Percentiles rank a stretch among this genome's conserved stretches.
phyloP scores from a whole-genome alignment of 106 monocot genomes.

The Platanthera zijinensis region DNA sequence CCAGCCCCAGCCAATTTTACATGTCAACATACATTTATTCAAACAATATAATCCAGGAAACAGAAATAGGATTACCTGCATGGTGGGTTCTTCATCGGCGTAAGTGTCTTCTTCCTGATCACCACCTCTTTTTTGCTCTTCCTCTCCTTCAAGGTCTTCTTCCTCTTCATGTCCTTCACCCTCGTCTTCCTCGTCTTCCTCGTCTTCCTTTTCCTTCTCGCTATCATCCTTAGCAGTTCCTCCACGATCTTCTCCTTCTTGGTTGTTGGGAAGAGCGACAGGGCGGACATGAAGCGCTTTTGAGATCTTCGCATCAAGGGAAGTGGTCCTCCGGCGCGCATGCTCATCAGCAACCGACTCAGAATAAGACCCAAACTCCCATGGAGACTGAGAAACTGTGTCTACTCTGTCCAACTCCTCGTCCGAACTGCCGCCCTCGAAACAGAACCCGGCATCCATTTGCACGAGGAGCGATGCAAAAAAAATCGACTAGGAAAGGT shows the following conservation, averaged over 20 bases:
- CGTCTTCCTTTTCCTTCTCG: slow-evolving; percentile 14
- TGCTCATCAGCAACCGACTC: slow-evolving; percentile 76
- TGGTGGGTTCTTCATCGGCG: neutral
- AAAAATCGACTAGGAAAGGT: too few relatives aligned
- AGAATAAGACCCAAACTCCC: slow-evolving; percentile 85
- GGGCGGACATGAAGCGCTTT: slow-evolving; percentile 28
- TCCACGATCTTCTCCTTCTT: slow-evolving; percentile 21
- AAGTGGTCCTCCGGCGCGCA: slow-evolving; percentile 57
- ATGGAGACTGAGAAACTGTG: slow-evolving; percentile 46
- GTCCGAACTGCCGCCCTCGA: slow-evolving; percentile 19
- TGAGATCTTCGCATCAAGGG: slow-evolving; percentile 79
- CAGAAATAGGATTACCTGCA: slow-evolving; percentile 1
- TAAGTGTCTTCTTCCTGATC: slow-evolving; percentile 6
- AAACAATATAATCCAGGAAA: neutral
- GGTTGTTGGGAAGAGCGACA: slow-evolving; percentile 24
- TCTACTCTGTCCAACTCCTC: slow-evolving; percentile 13
- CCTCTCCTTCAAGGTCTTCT: slow-evolving; percentile 8
- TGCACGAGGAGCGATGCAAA: neutral
- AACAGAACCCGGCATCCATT: slow-evolving; percentile 16
- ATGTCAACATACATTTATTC: too few relatives aligned
- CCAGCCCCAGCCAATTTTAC: too few relatives aligned
- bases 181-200: neutral
- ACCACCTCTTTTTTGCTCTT: slow-evolving; percentile 1
- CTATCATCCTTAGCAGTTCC: slow-evolving; percentile 12
- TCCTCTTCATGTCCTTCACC: slow-evolving; percentile 11